Base-by-base conservation (phyloP, 306 rosid species). In the Cucurbita argyrosperma region DNA sequence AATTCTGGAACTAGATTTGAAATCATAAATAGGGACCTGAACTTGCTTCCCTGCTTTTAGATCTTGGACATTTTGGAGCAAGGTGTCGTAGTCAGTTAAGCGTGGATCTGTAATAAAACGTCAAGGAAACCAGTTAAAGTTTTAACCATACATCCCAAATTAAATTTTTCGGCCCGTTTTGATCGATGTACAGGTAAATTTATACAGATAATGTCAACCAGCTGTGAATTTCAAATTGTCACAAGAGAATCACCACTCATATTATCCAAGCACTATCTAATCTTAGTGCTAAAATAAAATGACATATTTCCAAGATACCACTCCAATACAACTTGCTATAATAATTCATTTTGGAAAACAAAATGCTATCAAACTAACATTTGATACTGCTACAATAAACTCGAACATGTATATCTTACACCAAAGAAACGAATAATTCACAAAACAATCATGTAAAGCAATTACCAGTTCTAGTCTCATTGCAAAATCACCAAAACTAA, bases 1-100 rank as follows among this genome's bases (percentile, higher is more conserved):
- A 40, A 76, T 78, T 12, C 97, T 90, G 77, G 97, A 87, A 80
- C 99, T 95, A 75, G 96, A 84, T 86, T 95, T 91, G 88, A 95
- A 95, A 83, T 95, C 99, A 85, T 95, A 95, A 65, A 95, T 77
- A 8, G 99, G 99, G 84, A 95, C 92, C 83, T 91, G 71, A 35
- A 84, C 91, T 50, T 81, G 55, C 83, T 91, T 91, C 82, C 96
- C 96, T 72, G 82, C 96, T 83, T 90, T 91, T 62, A 95, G 79
- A 82, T 87, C 99, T n/a, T 59, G 85, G 76, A 95, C 83, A 85
- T 95, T 95, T 84, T 87, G 96, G 67, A 95, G 96, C 87, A 95
- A 81, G 2, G 96, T 85, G 74, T 91, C 92, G 60, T 91, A 95
- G 85, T 95, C 99, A 69, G 99, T 95, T 89, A 95, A 82, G 78